These are phyloP conservation scores for Penicillium sp. DNA, from an alignment of 2,329 filamentous ascomycete species.

Conservation along the genomic window DNA sequence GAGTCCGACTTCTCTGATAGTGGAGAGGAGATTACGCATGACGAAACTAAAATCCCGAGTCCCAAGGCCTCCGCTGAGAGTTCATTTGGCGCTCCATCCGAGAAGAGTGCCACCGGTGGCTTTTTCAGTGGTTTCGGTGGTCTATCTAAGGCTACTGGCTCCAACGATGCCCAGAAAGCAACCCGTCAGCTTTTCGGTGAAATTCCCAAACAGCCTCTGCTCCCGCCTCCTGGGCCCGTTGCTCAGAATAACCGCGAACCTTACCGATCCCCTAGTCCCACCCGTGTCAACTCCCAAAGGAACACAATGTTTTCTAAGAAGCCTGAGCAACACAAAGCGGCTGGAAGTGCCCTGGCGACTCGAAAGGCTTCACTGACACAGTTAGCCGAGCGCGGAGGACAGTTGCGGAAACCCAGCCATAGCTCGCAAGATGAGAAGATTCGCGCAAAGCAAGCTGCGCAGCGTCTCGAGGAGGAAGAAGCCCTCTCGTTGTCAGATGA, in stretches of 20 bases:
- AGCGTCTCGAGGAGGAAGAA: slow-evolving; percentile 37
- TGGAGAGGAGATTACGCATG: slow-evolving; percentile 51
- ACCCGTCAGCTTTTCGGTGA: slow-evolving; percentile 50
- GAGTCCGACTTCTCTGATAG: slow-evolving; percentile 52
- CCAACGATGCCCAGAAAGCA: slow-evolving; percentile 28
- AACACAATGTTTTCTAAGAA: slow-evolving; percentile 31
- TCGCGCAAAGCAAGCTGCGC: slow-evolving; percentile 36
- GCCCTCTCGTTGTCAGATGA: slow-evolving; percentile 48
- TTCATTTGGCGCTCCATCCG: slow-evolving; percentile 46
- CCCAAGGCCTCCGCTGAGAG: slow-evolving; percentile 49
- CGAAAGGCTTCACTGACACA: slow-evolving; percentile 45
- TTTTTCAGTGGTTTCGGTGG: slow-evolving; percentile 47
- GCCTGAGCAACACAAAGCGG: slow-evolving; percentile 37
- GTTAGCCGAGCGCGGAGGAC: slow-evolving; percentile 34
- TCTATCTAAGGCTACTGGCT: slow-evolving; percentile 30
- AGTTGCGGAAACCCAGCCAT: slow-evolving; percentile 29
- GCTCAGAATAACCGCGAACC: slow-evolving; percentile 36
- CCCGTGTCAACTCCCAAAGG: slow-evolving; percentile 38
- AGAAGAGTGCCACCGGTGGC: slow-evolving; percentile 43
- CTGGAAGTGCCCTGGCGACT: slow-evolving; percentile 44
- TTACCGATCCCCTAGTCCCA: slow-evolving; percentile 52
- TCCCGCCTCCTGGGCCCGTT: slow-evolving; percentile 41
- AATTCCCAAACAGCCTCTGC: slow-evolving; percentile 40
- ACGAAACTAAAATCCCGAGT: slow-evolving; percentile 40
- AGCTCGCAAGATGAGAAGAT: slow-evolving; percentile 32